Evolutionary conservation across 176 grass and related monocot species (phyloP).

Genomic region (Dendrocalamus sinicus): DNA sequence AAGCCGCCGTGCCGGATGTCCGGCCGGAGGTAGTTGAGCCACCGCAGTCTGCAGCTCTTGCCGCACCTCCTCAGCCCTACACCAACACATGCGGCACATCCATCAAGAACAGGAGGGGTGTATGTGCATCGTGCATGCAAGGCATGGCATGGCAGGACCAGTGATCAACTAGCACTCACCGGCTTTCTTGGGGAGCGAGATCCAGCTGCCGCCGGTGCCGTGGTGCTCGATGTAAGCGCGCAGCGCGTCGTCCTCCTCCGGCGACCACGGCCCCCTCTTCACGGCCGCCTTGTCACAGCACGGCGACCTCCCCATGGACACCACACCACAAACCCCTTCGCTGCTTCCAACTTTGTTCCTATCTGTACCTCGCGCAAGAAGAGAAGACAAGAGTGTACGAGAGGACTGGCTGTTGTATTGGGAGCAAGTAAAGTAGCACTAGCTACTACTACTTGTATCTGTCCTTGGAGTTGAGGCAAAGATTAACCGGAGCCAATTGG

Average conservation of each 20-base stretch:
- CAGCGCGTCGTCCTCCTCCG: constrained; percentile 79
- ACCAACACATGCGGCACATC: not conserved
- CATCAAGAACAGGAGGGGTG: not conserved
- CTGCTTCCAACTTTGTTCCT: not conserved
- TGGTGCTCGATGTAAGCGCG: constrained; percentile 64
- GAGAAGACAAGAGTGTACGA: not conserved
- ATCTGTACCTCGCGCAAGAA: not conserved
- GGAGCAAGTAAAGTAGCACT: not conserved
- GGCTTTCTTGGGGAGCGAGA: constrained; percentile 74
- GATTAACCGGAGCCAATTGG: not conserved
- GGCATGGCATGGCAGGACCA: not conserved
- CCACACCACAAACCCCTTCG: not conserved
- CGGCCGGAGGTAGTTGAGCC: constrained; percentile 93
- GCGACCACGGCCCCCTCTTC: constrained; percentile 88
- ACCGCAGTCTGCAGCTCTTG: constrained; percentile 94
- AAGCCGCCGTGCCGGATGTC: constrained; percentile 87
- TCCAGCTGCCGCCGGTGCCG: constrained; percentile 85
- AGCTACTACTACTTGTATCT: not conserved
- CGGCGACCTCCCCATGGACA: constrained; percentile 75
- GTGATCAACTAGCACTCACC: constrained; percentile 23
- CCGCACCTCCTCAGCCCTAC: constrained; percentile 90
- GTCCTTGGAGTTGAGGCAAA: not conserved
- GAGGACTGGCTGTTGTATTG: not conserved
- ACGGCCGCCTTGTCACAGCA: constrained; percentile 88
- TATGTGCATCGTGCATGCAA: not conserved